Base-by-base conservation (phyloP, 306 rosid species). In the Casuarina equisetifolia region DNA sequence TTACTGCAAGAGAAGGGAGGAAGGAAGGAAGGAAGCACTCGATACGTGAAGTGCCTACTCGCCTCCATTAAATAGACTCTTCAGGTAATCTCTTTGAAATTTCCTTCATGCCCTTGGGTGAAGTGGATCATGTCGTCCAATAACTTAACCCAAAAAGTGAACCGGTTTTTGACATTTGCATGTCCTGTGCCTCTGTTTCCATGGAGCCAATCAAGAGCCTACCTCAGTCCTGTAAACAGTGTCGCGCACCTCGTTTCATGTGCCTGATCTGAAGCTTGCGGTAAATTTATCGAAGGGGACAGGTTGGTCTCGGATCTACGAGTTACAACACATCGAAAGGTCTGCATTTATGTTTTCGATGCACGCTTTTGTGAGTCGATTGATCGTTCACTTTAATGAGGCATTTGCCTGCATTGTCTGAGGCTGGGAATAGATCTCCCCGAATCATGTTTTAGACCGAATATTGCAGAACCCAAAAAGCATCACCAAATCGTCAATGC, bases 61-160 rank as follows among this genome's bases (percentile, higher is more conserved):
- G 36, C 50, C 42, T 42, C 71, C 50, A 17, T 72, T 72, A 72
- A 49, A 72, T 72, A 72, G 75, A 44, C 75, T 32, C 40, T 49
- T 4, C 43, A 15, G 13, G 12, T 40, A 13, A 19, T 16, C 3
- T 66, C 7, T 39, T 5, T 15, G 39, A 5, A 40, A 40, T 42
- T 66, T 16, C 50, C 13, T 3, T 3, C 10, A 35, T 66, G 25
- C 49, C 71, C 71, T 7, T 66, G n/a, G 44, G 36, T 40, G 6
- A 35, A 40, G 69, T 63, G 69, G 69, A 38, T 20, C 46, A 2
- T n/a, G 3, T 12, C 20, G 44, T 36, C 46, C 45, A 5, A 10
- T 15, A 15, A 11, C 16, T 38, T 38, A 5, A 38, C 11, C 39
- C 43, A 11, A 62, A 62, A 62, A 38, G 40, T 38, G 16, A 2